Evolutionary conservation across 2,329 filamentous ascomycete species (phyloP), one percentile per base, ranked within the genome.

Genomic region (Colletotrichum siamense): DNA sequence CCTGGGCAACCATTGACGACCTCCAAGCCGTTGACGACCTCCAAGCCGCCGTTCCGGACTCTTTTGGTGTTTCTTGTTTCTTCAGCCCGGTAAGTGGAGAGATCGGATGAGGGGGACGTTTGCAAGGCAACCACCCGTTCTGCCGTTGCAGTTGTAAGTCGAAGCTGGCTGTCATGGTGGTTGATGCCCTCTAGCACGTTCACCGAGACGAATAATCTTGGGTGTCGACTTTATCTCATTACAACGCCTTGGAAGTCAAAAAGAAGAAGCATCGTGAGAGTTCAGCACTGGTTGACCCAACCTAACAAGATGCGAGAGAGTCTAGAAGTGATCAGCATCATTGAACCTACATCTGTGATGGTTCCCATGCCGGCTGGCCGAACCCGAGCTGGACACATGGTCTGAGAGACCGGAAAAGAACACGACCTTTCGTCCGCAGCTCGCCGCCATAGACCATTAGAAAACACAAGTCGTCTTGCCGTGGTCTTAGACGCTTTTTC

Each of bases 31-130:
- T n/a, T n/a, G n/a, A n/a, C n/a, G n/a, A n/a, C n/a, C n/a, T n/a
- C n/a, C 32, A 36, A 26, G 39, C 71, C 71, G 66, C 28, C 39
- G 30, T 71, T 65, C 67, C 44, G 59, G 44, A 18, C n/a, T 10
- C 16, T 55, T 24, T 44, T 64, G 36, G 13, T 28, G 18, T 55
- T 68, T 49, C 12, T 61, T 62, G 24, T 68, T 63, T 67, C 36
- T 26, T 57, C 68, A 72, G 62, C 62, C 39, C 66, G 26, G 69
- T 65, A 71, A 61, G 67, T 70, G 67, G 61, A 65, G n/a, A 65
- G 59, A 66, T 52, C n/a, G 26, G 49, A 28, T 65, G 57, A 59
- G 12, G 24, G 61, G 12, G 18, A 32, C 28, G 13, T 24, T 22
- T 22, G 52, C 24, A 57, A 57, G 39, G 39, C 52, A 57, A 57